Base-by-base conservation (phyloP, 2,329 filamentous ascomycete genomes). In the Cercospora sp. region DNA sequence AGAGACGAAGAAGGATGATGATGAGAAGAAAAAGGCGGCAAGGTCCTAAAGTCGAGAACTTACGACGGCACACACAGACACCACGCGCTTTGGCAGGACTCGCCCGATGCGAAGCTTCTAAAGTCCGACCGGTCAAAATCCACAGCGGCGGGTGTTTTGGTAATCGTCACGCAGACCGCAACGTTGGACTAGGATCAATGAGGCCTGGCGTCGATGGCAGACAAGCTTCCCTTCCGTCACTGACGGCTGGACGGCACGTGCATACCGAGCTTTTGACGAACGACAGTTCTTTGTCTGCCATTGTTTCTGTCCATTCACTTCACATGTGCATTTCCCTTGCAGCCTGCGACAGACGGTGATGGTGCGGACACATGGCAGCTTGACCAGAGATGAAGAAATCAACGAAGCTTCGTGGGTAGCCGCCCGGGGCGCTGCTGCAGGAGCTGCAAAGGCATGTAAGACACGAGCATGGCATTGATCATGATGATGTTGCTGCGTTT, bases 331-430 rank as follows among this genome's bases (percentile, higher is more conserved):
- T 23, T 26, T 48, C 3, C 20, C 18, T 23, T 51, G 20, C 45
- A 26, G 18, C 10, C 20, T 51, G 4, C 45, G 45, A 23, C 20
- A 26, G 45, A 51, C 45, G 62, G 65, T 48, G 60, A 71, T 68
- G 69, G 66, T 69, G 68, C 68, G 70, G 33, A 5, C 70, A 68
- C 84, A 88, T 80, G 88, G 86, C 73, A 85, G 83, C 70, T 81
- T 90, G 75, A 78, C 75, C 13, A 86, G 86, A 62, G 87, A 86
- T 72, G 86, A 87, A 51, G 91, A 94, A 78, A 88, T 90, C 60
- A 86, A 86, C 70, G 83, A 86, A 66, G 91, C 91, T 58, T 88
- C 90, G 51, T 90, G 89, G 88, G 90, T 91, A 75, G 91, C 90
- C 40, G 85, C 84, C 2, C 85, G 85, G 70, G 92, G 91, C 40